Conservation (phyloP, 768 basidiomycete species). For the Cystobasidium onofrii region DNA sequence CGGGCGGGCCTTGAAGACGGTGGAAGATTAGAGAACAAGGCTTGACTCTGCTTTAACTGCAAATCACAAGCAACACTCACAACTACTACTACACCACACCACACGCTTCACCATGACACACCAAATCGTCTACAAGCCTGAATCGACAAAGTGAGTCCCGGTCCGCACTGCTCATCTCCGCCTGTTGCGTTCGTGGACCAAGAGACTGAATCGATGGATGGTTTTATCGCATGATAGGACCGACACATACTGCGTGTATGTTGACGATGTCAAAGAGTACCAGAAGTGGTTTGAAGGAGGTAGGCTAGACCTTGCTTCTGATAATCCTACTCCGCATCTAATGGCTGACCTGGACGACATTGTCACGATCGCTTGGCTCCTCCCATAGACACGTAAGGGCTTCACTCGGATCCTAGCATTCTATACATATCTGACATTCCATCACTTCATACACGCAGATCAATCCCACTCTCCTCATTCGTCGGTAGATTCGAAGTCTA, state of each 20-base stretch:
- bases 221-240: too few species aligned
- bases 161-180: too few species aligned
- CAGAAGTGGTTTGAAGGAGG: slow-evolving; percentile 27
- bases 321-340: too few species aligned
- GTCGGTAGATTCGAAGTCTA: slow-evolving; percentile 29
- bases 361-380: neutral
- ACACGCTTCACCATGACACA: slow-evolving; percentile 13
- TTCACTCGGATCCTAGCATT: too few species aligned
- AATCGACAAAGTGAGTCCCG: slow-evolving; percentile 25
- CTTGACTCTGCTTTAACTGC: neutral
- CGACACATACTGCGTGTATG: slow-evolving; percentile 23
- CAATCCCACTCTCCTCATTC: slow-evolving; percentile 18
- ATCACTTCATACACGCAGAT: neutral
- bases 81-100: neutral
- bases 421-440: too few species aligned
- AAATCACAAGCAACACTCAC: neutral
- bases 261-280: slow-evolving; percentile 22
- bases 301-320: neutral
- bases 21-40: neutral
- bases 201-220: too few species aligned
- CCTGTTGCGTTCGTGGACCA: too few species aligned
- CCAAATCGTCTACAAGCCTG: slow-evolving; percentile 31
- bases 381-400: slow-evolving; percentile 25
- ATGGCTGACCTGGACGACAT: neutral
- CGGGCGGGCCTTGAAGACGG: neutral